Evolutionary conservation across 1,139 yeast species (phyloP), one percentile per base, ranked within the genome.

Genomic region (Yamadazyma atmosphaerica): DNA sequence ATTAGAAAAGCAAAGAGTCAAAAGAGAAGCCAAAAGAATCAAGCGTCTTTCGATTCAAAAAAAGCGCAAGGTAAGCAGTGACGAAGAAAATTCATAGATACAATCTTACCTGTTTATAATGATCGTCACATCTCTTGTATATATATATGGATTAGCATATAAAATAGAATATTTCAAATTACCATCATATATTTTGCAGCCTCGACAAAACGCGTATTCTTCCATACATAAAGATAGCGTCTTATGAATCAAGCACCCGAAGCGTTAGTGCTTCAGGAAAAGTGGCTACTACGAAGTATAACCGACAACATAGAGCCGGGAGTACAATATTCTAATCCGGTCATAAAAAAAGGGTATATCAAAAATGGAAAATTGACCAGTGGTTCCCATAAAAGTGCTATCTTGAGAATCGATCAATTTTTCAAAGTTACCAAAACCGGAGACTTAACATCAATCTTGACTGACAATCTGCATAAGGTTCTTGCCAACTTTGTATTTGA

Each of bases 1-100:
- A 35, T 25, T 44, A 19, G 48, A 52, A 44, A 61, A 54, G 44
- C 53, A 50, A 31, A 46, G 47, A 22, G 66, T 60, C 34, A 68
- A 68, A 46, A 52, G 70, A 36, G 74, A 65, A 37, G 63, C 65
- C 9, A 66, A 63, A 43, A 50, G 74, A 39, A 43, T 47, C n/a
- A 60, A 64, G 41, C 46, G 74, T 34, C 46, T 66, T 32, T 52
- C 51, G 3, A 31, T 42, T 9, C 47, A 42, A 22, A 50, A 44
- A 39, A 42, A 31, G 32, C 37, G 45, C 9, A 39, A 35, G 27
- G 31, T 19, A 5, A 32, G 30, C 17, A 33, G 31, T 16, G 31
- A 28, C 12, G 31, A 28, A 14, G 31, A 28, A 9, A 16, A 15
- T 26, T 13, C 17, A 5, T n/a, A 11, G n/a, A 12, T 24, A n/a